Percentiles rank a stretch among this genome's conserved stretches.
Evolutionary conservation across 2,329 filamentous ascomycete genomes (phyloP).

Genomic region (Blastomyces silverae): DNA sequence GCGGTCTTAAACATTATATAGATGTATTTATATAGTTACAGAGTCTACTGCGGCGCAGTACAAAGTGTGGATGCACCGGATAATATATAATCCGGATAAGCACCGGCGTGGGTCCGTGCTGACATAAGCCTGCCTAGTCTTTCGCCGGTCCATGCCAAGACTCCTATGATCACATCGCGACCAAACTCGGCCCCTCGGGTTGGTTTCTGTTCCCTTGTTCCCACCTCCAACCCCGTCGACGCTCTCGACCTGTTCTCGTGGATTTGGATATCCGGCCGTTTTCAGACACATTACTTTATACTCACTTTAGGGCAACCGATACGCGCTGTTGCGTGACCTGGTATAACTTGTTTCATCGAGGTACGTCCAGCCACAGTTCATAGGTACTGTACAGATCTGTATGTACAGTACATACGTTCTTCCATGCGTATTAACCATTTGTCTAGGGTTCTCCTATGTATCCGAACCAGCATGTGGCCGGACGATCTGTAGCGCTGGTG

Average conservation of each 20-base stretch:
- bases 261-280: neutral
- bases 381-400: neutral
- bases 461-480: conserved; percentile 31
- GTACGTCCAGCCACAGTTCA: neutral
- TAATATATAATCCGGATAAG: neutral
- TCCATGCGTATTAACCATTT: neutral
- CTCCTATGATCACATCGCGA: neutral
- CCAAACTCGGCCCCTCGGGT: too few species aligned
- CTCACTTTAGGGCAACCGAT: neutral
- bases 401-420: neutral
- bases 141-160: neutral
- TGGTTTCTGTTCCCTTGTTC: neutral
- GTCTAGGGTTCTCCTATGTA: conserved; percentile 17
- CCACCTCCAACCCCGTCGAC: neutral
- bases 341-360: neutral
- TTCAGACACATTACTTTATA: neutral
- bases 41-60: too few species aligned
- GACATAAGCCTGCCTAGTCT: neutral
- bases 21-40: too few species aligned
- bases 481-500: conserved; percentile 37
- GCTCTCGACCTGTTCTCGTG: conserved; percentile 3
- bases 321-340: neutral
- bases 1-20: too few species aligned
- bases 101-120: neutral
- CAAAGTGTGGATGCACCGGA: too few species aligned